Base-by-base conservation (phyloP, 2,329 filamentous ascomycete genomes). In the Mycosphaerella sp. region DNA sequence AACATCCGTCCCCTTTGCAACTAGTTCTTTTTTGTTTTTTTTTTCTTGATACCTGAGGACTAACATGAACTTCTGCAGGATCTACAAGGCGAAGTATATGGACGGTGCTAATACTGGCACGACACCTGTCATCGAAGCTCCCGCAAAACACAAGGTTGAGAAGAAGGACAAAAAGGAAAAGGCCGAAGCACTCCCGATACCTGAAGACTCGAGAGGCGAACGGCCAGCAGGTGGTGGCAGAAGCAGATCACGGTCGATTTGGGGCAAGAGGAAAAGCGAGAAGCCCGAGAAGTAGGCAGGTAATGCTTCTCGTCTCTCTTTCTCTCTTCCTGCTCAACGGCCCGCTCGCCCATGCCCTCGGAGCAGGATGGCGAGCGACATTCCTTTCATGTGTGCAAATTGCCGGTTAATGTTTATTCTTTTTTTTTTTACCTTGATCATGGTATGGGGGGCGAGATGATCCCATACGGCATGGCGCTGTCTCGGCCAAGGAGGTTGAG, bases 51-150 rank as follows among this genome's bases (percentile, higher is more conserved):
- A 6, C 1, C 26, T 29, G 26, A 29, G 26, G 4, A 44, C 48
- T 44, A 32, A 43, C 14, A 23, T 48, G 36, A 41, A 41, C 41
- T 32, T 11, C 11, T 12, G 43, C 45, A 95, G 90, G 91, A 97
- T 97, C 64, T 91, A 96, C 77, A 97, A 97, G 72, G 75, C 89
- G 54, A 97, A 97, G 69, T 97, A 97, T 70, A 78, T 79, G 74
- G 82, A 85, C 56, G 48, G 51, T n/a, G 29, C 32, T 10, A 21
- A 36, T n/a, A 31, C 31, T n/a, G 44, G 31, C 21, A 45, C 31
- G 31, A 45, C 42, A 11, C 31, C 42, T 14, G 31, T 31, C 6
- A 34, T 17, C 7, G 48, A 51, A 26, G 6, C 38, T 36, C 9
- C 41, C 3, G 36, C 54, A n/a, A 49, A 46, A 31, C 40, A 55